Evolutionary conservation across 148 eudicot genomes (phyloP), one percentile per base, ranked within the genome.

Genomic region (Camellia granthamiana): DNA sequence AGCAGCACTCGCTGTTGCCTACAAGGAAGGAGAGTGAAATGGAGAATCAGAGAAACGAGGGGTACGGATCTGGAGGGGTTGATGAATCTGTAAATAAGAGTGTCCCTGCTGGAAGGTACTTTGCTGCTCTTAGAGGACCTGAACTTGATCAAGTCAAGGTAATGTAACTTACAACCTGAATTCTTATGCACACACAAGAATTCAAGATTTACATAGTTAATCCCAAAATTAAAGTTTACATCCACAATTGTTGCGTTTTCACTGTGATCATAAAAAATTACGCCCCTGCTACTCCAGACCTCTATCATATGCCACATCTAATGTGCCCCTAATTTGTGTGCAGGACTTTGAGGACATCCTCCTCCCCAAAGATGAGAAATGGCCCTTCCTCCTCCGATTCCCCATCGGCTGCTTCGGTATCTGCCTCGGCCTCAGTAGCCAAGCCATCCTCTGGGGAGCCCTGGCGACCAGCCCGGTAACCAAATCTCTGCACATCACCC

Each of bases 91-190:
- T 87, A 7, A 88, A 92, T 62, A 75, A 43, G 79, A 94, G 96
- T 85, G 96, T 96, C 75, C 97, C 98, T 79, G 99, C 93, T 79
- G 99, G 99, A n/a, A 89, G 99, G 86, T 96, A 96, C 86, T 96
- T 93, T 84, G 99, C 98, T 83, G 98, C 99, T 46, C 97, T 93
- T 76, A 90, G 84, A 60, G 99, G 98, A 66, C 95, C 99, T 75
- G 98, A 96, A 84, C 86, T 96, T 3, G 99, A 96, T 78, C 87
- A 96, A 93, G 97, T 96, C 83, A 96, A 96, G 99, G 99, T 95
- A 85, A 77, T 59, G 23, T 9, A 47, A 19, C 4, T 30, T 30
- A 30, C 38, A 30, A 30, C 38, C 38, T 30, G 38, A 30, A 30
- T 30, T 30, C 38, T 30, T 30, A 30, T 30, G 38, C 38, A 30